Conservation (phyloP, 2,329 filamentous ascomycete species). For the Microdochium nivale region DNA sequence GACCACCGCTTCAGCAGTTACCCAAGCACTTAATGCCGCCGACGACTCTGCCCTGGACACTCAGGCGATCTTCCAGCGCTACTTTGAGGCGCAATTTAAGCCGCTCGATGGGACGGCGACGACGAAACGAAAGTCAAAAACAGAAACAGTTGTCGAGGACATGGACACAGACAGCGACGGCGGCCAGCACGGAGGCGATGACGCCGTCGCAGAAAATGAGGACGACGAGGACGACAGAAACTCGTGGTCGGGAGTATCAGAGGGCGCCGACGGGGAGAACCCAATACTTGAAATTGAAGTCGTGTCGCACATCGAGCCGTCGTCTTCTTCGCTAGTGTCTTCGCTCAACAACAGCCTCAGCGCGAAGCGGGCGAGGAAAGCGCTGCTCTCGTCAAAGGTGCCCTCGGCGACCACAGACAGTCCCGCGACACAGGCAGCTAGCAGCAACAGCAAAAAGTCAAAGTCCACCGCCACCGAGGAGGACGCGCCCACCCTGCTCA, state of each 20-base stretch:
- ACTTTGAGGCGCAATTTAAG: constrained; percentile 84
- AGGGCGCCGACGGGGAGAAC: constrained; percentile 17
- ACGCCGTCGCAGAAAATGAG: constrained; percentile 12
- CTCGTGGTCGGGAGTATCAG: constrained; percentile 56
- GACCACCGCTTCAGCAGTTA: background rate
- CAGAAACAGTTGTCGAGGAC: constrained; percentile 26
- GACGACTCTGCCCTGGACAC: constrained; percentile 35
- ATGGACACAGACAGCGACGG: constrained; percentile 17
- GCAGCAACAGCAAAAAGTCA: constrained; percentile 6
- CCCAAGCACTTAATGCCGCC: constrained; percentile 6
- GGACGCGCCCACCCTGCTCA: constrained; percentile 62
- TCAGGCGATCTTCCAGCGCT: constrained; percentile 68
- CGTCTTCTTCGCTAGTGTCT: constrained; percentile 28
- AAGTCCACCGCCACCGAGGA: constrained; percentile 35
- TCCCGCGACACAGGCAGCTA: constrained; percentile 16
- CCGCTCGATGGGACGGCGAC: constrained; percentile 41
- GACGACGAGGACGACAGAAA: constrained; percentile 20
- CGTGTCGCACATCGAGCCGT: constrained; percentile 41
- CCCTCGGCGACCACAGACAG: constrained; percentile 22
- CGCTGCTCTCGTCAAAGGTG: constrained; percentile 52
- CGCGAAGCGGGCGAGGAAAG: constrained; percentile 63
- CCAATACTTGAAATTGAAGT: constrained; percentile 42
- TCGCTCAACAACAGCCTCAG: constrained; percentile 29
- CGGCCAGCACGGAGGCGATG: too few species aligned
- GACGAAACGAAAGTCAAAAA: constrained; percentile 6